A percentile compares a stretch with the other conserved stretches of the same genome.
These are phyloP conservation scores for Petrea volubilis DNA, from an alignment of 257 asterid genomes.

Conservation along the genomic window DNA sequence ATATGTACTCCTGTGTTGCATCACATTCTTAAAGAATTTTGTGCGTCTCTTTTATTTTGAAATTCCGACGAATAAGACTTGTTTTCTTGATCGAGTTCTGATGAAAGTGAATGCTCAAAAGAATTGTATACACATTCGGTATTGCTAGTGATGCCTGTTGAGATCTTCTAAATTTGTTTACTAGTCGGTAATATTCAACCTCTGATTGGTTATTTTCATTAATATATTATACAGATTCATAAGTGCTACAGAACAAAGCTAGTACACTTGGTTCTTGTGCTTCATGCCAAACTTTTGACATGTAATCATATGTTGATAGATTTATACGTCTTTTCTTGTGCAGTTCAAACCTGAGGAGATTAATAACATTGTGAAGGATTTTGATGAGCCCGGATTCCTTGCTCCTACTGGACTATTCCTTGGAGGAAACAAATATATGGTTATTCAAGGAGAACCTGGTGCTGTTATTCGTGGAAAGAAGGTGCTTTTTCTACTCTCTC, in stretches of 20 bases:
- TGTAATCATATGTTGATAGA: background rate
- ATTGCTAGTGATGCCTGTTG: background rate
- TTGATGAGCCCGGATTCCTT: conserved; percentile 61
- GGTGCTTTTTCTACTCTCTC: conserved; percentile 15
- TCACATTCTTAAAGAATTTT: background rate
- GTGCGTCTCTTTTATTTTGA: background rate
- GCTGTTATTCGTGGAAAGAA: conserved; percentile 64
- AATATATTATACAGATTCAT: background rate
- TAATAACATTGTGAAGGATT: conserved; percentile 43
- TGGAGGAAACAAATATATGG: conserved; percentile 58
- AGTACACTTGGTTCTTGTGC: background rate
- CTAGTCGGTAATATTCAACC: background rate
- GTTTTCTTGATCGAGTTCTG: background rate
- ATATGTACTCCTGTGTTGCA: background rate
- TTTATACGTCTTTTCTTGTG: background rate
- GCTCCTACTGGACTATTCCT: conserved; percentile 60
- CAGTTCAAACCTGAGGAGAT: conserved; percentile 51
- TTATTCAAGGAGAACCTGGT: conserved; percentile 59
- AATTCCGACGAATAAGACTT: background rate
- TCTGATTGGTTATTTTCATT: background rate
- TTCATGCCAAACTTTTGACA: background rate
- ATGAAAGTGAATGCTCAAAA: background rate
- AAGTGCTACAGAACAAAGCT: background rate
- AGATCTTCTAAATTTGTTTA: background rate
- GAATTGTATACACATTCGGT: background rate